These are phyloP conservation scores for Symmetrospora coprosmae DNA, from an alignment of 768 basidiomycete genomes.

Conservation along the genomic window DNA sequence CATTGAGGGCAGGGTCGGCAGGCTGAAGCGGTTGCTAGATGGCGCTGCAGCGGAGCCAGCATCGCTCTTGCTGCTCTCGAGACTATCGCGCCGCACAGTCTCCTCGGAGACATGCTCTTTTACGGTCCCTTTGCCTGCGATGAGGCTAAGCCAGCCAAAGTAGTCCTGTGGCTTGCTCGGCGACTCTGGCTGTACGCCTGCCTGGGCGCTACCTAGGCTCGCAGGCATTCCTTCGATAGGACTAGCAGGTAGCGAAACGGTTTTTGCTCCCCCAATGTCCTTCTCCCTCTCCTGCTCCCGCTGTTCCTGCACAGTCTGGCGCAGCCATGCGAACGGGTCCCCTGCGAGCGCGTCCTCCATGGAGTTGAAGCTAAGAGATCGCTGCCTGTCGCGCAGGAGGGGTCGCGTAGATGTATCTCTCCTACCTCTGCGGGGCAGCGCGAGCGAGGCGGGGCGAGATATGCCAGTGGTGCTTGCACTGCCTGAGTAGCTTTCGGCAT, in stretches of 20 bases:
- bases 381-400: too few species aligned
- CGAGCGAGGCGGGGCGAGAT: too few species aligned
- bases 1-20: conserved; percentile 3
- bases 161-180: neutral
- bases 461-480: too few species aligned
- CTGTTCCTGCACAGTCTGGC: conserved; percentile 20
- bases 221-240: neutral
- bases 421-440: too few species aligned
- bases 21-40: neutral
- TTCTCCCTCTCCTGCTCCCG: neutral
- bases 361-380: neutral
- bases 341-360: neutral
- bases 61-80: too few species aligned
- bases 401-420: too few species aligned
- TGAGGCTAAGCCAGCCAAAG: neutral
- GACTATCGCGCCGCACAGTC: neutral
- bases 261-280: too few species aligned
- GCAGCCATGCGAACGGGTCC: conserved; percentile 18
- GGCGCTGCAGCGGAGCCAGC: too few species aligned
- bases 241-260: neutral
- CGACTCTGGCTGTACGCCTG: neutral
- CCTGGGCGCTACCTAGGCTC: neutral
- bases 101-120: neutral
- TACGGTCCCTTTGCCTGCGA: conserved; percentile 11
- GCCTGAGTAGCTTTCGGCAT: too few species aligned